Base-by-base conservation (phyloP, 1,284 basidiomycete species). In the Wallemia mellicola region DNA sequence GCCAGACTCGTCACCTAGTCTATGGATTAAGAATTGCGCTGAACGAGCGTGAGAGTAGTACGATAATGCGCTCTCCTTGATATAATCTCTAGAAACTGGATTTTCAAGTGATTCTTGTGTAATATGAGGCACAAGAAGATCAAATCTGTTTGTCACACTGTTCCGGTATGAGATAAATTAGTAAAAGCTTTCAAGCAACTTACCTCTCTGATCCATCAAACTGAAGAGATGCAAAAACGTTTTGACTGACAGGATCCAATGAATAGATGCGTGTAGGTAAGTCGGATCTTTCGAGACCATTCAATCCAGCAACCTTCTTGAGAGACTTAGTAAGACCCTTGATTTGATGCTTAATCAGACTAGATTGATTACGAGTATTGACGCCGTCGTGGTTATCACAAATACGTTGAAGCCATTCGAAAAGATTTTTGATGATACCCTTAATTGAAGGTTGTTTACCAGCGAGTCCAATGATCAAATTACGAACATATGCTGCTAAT, bases 401-500 rank as follows among this genome's bases (percentile, higher is more conserved):
- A 15, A 48, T 48, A 11, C 22, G 38, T 48, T n/a, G 14, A 11
- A 48, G 22, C 38, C 38, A 48, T 5, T 48, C 38, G 5, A 22
- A 11, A 11, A 48, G 38, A 22, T n/a, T 11, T n/a, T 48, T 48
- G 5, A 48, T n/a, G 19, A 48, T 48, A 48, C 38, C 38, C 5
- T 48, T n/a, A 15, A 48, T 11, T 48, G 38, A 48, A 22, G 14
- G 9, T n/a, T 48, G 73, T 65, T 81, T 82, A 7, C 75, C 71
- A 0, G 75, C 69, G 11, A 88, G 68, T 25, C 73, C 72, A 24
- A 80, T 70, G 1, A 80, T 59, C 1, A 89, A 71, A 60, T 76
- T 76, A 26, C 83, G 73, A 22, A 79, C 62, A 65, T 79, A 89
- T 1, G 75, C 72, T 5, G 77, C 70, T 9, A 86, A 65, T 0